A percentile compares a stretch with the other conserved stretches of the same genome.
Conservation (phyloP, 2,329 filamentous ascomycete genomes). For the Diaporthe ampelina region DNA sequence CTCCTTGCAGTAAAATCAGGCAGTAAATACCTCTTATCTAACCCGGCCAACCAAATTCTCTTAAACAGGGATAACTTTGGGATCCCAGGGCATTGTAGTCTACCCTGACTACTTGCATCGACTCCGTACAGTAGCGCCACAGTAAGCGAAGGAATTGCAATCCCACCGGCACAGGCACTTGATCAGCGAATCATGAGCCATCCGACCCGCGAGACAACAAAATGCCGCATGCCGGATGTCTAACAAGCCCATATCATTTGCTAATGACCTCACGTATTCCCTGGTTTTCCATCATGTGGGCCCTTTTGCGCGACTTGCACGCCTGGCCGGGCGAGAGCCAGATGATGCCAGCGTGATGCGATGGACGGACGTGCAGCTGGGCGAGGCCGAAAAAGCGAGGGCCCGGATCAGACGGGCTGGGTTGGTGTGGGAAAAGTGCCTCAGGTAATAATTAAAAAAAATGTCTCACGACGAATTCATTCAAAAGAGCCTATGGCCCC, state of each 20-base stretch:
- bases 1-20: no score
- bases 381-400: constrained; percentile 22
- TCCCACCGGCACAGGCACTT: background rate
- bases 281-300: constrained; percentile 13
- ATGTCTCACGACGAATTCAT: constrained; percentile 13
- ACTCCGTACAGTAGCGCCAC: constrained; percentile 23
- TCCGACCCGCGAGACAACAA: background rate
- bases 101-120: background rate
- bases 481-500: background rate
- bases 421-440: background rate
- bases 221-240: constrained; percentile 22
- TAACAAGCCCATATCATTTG: constrained; percentile 6
- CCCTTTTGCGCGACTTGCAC: constrained; percentile 24
- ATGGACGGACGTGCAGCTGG: constrained; percentile 2
- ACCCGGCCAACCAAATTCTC: no score
- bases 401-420: constrained; percentile 18
- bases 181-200: constrained; percentile 9
- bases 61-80: no score
- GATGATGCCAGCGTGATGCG: constrained; percentile 26
- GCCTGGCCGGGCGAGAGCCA: background rate
- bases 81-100: no score
- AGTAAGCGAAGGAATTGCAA: constrained; percentile 18
- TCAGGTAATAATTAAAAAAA: background rate
- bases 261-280: constrained; percentile 24
- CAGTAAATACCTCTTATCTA: no score